These are phyloP conservation scores for Aphanomyces astaci DNA, from an alignment of 352 stramenopile species.

Conservation along the genomic window DNA sequence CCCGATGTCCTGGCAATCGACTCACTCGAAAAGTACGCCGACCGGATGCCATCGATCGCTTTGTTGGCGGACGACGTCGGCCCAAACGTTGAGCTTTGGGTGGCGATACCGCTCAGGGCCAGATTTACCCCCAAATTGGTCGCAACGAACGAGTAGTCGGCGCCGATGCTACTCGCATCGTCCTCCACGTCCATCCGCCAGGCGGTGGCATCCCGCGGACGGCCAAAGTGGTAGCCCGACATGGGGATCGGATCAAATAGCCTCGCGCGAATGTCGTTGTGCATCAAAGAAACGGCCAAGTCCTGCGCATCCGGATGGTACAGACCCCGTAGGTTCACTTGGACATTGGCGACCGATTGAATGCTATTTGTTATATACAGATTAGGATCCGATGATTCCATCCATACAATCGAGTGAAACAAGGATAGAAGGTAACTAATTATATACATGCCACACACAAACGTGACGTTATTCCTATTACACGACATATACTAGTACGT, in stretches of 20 bases:
- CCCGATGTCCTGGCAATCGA: constrained; percentile 40
- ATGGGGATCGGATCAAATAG: constrained; percentile 31
- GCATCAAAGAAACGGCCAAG: constrained; percentile 41
- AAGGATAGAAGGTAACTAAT: too few relatives aligned
- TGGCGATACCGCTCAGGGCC: constrained; percentile 41
- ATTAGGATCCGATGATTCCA: too few relatives aligned
- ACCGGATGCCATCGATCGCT: constrained; percentile 58
- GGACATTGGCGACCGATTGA: constrained; percentile 25
- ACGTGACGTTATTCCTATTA: background rate
- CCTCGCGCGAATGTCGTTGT: constrained; percentile 32
- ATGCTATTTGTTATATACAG: too few relatives aligned
- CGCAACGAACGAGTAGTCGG: constrained; percentile 65
- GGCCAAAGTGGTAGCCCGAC: background rate
- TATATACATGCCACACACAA: too few relatives aligned
- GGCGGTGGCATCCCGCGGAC: background rate
- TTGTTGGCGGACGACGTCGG: constrained; percentile 36
- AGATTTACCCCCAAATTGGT: constrained; percentile 38
- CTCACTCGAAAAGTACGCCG: constrained; percentile 36
- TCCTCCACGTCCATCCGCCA: background rate
- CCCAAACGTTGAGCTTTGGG: constrained; percentile 61
- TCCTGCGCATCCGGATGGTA: constrained; percentile 61
- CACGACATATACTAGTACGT: background rate
- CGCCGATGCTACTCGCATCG: constrained; percentile 49
- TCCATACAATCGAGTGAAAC: too few relatives aligned
- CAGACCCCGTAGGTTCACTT: constrained; percentile 45